Base-by-base conservation (phyloP, 306 rosid genomes). In the cucumber (Cucumis sativus) region DNA sequence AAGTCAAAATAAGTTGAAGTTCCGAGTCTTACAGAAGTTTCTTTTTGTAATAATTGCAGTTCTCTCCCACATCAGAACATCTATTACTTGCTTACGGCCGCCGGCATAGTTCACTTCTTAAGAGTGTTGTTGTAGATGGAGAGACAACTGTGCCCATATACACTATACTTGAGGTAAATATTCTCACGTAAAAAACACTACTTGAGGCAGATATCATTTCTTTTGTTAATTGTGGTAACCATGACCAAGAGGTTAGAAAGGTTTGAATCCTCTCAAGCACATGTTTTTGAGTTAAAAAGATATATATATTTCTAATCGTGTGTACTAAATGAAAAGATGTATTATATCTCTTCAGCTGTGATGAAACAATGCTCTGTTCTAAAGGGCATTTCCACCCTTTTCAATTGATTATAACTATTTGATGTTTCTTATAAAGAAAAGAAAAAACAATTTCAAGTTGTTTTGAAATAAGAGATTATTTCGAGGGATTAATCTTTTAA, bases 141-240 rank as follows among this genome's bases (percentile, higher is more conserved):
- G 98, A 96, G 87, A 87, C 96, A 77, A 96, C 99, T 2, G 83
- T 91, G 68, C 99, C 99, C 77, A 88, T 92, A 78, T 96, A 96
- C 79, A 96, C 99, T 70, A 92, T 96, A 74, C 87, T 96, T 84
- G 99, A 96, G 99, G 99, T 96, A 86, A 60, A 68, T 33, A 33
- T 33, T 33, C 37, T 33, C 4, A 33, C 37, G 37, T 33, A 3
- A 33, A 33, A 33, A 33, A 92, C 79, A 96, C 99, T 70, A 74
- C 87, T 96, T 84, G 99, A 96, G 99, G 99, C 92, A 86, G 54
- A 62, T 0, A 37, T 43, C 39, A 47, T 13, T 41, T 57, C 67
- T 72, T 55, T 73, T 73, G 47, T 54, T 73, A 30, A 72, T 69
- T 45, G 13, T 8, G 49, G 25, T 73, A 33, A n/a, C 41, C 14